A percentile compares a stretch with the other conserved stretches of the same genome.
Evolutionary conservation across 2,329 filamentous ascomycete genomes (phyloP).

Genomic region (Cercospora beticola): DNA sequence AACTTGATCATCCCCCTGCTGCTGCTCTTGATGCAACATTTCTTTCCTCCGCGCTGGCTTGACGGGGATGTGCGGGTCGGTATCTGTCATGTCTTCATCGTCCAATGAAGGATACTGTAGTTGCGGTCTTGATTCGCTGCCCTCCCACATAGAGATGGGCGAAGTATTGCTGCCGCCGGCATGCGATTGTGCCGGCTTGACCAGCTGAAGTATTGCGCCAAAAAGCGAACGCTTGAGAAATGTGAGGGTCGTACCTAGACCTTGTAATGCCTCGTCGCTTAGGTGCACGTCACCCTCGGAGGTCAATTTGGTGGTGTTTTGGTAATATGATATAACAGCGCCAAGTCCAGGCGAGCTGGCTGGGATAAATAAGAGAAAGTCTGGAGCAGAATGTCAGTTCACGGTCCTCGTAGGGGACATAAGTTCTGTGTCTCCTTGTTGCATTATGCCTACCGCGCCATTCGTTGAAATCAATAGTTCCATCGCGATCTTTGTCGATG

Average conservation of each 20-base stretch:
- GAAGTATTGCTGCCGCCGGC: constrained; percentile 20
- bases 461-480: constrained; percentile 84
- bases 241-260: constrained; percentile 78
- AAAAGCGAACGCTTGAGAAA: constrained; percentile 72
- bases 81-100: constrained; percentile 24
- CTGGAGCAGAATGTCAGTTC: constrained; percentile 44
- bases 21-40: constrained; percentile 11
- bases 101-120: constrained; percentile 19
- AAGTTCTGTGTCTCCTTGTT: constrained; percentile 14
- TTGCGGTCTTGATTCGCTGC: constrained; percentile 22
- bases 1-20: constrained; percentile 5
- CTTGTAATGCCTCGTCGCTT: constrained; percentile 85
- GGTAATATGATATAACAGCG: constrained; percentile 87
- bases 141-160: constrained; percentile 28
- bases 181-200: constrained; percentile 26
- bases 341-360: constrained; percentile 69
- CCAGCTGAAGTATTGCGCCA: constrained; percentile 66
- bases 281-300: constrained; percentile 92
- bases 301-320: constrained; percentile 82
- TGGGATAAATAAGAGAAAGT: constrained; percentile 89
- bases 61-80: constrained; percentile 38
- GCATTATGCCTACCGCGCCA: constrained; percentile 69
- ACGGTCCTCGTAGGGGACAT: not conserved
- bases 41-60: constrained; percentile 39
- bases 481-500: constrained; percentile 86